Conservation (phyloP, 805 yeast genomes). For the Lachancea thermotolerans region DNA sequence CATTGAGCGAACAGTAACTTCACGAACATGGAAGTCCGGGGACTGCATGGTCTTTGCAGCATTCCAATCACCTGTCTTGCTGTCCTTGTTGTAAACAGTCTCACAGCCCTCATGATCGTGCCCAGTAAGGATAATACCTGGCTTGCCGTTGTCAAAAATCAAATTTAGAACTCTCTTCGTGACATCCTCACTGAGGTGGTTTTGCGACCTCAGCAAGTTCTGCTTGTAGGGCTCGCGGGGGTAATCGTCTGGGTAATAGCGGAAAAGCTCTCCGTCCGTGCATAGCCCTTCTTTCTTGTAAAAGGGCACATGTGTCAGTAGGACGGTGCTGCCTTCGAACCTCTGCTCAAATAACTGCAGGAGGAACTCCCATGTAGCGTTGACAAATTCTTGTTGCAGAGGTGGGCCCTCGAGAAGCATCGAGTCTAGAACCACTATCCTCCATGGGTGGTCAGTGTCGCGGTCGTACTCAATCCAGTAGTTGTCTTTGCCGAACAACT, state of each 20-base stretch:
- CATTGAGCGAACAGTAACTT: slow-evolving; percentile 82
- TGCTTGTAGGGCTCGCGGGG: slow-evolving; percentile 59
- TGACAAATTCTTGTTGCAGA: slow-evolving; percentile 60
- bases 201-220: slow-evolving; percentile 73
- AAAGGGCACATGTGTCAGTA: slow-evolving; percentile 86
- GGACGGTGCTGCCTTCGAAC: slow-evolving; percentile 71
- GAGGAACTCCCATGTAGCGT: slow-evolving; percentile 68
- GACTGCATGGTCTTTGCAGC: slow-evolving; percentile 41
- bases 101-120: slow-evolving; percentile 97
- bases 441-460: slow-evolving; percentile 65
- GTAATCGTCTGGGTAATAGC: slow-evolving; percentile 48
- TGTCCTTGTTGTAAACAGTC: slow-evolving; percentile 48
- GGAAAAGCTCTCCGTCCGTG: slow-evolving; percentile 74
- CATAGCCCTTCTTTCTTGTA: slow-evolving; percentile 79
- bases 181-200: slow-evolving; percentile 65
- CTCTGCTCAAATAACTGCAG: slow-evolving; percentile 46
- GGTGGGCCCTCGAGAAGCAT: slow-evolving; percentile 88
- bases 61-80: slow-evolving; percentile 43
- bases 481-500: slow-evolving; percentile 78
- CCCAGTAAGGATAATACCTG: slow-evolving; percentile 83
- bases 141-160: slow-evolving; percentile 58
- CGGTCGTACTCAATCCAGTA: slow-evolving; percentile 66
- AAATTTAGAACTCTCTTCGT: slow-evolving; percentile 62
- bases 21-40: slow-evolving; percentile 43
- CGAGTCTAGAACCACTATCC: slow-evolving; percentile 83